Evolutionary conservation across 2,329 filamentous ascomycete species (phyloP).

Genomic region (Ophiognomonia clavigignenti-juglandacearum): DNA sequence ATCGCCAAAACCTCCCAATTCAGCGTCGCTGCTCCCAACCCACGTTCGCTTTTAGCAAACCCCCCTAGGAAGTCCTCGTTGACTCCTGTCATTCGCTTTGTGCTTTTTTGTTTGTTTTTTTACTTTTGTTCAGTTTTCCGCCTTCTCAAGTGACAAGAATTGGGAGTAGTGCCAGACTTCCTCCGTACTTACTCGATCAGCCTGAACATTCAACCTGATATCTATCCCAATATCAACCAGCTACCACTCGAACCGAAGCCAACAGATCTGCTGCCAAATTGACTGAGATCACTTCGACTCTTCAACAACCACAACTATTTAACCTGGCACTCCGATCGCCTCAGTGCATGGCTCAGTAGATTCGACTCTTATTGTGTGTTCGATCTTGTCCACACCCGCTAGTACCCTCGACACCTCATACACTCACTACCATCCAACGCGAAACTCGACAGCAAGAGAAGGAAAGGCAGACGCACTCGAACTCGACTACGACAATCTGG

Average conservation of each 20-base stretch:
- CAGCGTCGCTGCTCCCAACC: slow-evolving; percentile 33
- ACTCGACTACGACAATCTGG: neutral
- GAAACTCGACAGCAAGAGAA: slow-evolving; percentile 15
- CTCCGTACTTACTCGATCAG: neutral
- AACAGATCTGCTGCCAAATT: neutral
- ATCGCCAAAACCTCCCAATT: slow-evolving; percentile 29
- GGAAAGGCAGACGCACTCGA: slow-evolving; percentile 6
- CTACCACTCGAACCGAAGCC: neutral
- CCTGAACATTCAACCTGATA: neutral
- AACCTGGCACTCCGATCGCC: slow-evolving; percentile 4
- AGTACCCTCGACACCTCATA: slow-evolving; percentile 21
- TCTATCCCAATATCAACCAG: slow-evolving; percentile 2
- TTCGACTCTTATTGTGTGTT: neutral
- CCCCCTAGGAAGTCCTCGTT: slow-evolving; percentile 63
- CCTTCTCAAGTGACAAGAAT: slow-evolving; percentile 16
- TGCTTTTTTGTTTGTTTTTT: slow-evolving; percentile 39
- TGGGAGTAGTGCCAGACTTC: slow-evolving; percentile 15
- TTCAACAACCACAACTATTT: neutral
- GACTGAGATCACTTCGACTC: neutral
- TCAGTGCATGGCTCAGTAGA: no score
- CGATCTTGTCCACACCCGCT: slow-evolving; percentile 21
- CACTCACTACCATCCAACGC: slow-evolving; percentile 33
- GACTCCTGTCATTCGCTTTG: slow-evolving; percentile 73
- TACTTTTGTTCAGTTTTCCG: slow-evolving; percentile 8
- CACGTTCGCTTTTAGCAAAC: slow-evolving; percentile 47